A percentile compares a stretch with the other conserved stretches of the same genome.
Evolutionary conservation across 108 stramenopile genomes (phyloP).

Genomic region (Nitzschia putrida): DNA sequence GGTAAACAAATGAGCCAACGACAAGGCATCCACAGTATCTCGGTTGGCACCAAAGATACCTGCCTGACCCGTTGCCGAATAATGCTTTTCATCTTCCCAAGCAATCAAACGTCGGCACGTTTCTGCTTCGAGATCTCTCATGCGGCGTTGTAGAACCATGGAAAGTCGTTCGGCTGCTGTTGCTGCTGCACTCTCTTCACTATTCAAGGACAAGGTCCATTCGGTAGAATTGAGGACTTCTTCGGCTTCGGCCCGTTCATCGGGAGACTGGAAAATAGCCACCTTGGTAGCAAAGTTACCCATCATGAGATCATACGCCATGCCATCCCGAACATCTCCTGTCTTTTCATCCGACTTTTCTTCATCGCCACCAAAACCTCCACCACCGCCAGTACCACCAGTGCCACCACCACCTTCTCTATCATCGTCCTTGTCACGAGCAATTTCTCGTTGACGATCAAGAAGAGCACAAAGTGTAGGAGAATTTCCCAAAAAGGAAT

Average conservation of each 20-base stretch:
- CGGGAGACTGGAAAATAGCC: slow-evolving; percentile 71
- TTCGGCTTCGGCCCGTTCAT: slow-evolving; percentile 81
- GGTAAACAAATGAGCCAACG: slow-evolving; percentile 67
- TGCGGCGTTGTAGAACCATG: slow-evolving; percentile 69
- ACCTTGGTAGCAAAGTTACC: slow-evolving; percentile 79
- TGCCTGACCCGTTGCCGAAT: slow-evolving; percentile 46
- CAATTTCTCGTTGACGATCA: slow-evolving; percentile 70
- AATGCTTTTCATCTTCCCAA: slow-evolving; percentile 90
- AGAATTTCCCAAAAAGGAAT: slow-evolving; percentile 69
- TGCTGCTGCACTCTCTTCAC: slow-evolving; percentile 63
- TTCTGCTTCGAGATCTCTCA: slow-evolving; percentile 88
- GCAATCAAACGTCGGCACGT: slow-evolving; percentile 86
- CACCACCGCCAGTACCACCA: slow-evolving; percentile 30
- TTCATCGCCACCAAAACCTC: slow-evolving; percentile 44
- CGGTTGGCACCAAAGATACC: slow-evolving; percentile 32
- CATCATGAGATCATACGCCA: slow-evolving; percentile 90
- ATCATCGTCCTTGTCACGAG: slow-evolving; percentile 28
- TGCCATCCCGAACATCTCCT: slow-evolving; percentile 49
- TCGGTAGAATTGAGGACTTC: slow-evolving; percentile 76
- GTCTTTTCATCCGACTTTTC: slow-evolving; percentile 60
- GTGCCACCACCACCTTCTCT: slow-evolving; percentile 19
- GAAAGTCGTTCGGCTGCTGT: slow-evolving; percentile 71
- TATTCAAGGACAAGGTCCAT: slow-evolving; percentile 49
- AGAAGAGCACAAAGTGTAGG: slow-evolving; percentile 62
- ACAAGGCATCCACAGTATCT: slow-evolving; percentile 70